A percentile compares a stretch with the other conserved stretches of the same genome.
phyloP scores from a whole-genome alignment of 2,329 filamentous ascomycete genomes.

The Magnaporthiopsis poae region DNA sequence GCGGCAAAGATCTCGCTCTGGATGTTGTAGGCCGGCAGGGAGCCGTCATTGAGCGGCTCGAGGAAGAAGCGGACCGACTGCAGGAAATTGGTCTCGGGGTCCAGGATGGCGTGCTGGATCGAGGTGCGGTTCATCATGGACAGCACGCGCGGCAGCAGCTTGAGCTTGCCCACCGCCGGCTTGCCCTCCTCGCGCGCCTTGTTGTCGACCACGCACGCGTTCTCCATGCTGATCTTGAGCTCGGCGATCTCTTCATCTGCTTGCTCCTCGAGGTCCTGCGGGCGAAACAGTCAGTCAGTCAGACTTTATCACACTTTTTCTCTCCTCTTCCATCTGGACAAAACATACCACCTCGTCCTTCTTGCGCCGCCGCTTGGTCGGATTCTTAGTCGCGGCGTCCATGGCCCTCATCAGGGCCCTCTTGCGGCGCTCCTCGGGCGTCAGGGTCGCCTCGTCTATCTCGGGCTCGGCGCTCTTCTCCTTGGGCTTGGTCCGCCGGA shows the following conservation, averaged over 20 bases:
- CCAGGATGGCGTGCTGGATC: slow-evolving; percentile 72
- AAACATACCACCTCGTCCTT: slow-evolving; percentile 73
- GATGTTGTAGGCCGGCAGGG: slow-evolving; percentile 90
- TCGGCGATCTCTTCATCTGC: slow-evolving; percentile 83
- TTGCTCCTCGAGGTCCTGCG: slow-evolving; percentile 75
- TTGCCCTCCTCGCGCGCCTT: slow-evolving; percentile 66
- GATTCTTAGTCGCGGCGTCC: slow-evolving; percentile 78
- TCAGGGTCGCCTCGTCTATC: slow-evolving; percentile 66
- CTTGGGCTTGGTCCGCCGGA: slow-evolving; percentile 23
- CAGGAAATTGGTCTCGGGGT: slow-evolving; percentile 89
- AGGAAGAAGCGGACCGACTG: slow-evolving; percentile 95
- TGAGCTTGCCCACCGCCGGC: slow-evolving; percentile 84
- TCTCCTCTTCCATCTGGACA: background rate
- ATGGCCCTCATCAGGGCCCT: slow-evolving; percentile 78
- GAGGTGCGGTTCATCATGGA: slow-evolving; percentile 82
- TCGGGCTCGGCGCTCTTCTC: slow-evolving; percentile 37
- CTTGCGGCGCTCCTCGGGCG: slow-evolving; percentile 74
- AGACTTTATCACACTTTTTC: no score
- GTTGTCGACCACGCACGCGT: slow-evolving; percentile 79
- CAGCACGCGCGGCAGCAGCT: slow-evolving; percentile 83
- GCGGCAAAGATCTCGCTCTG: slow-evolving; percentile 86
- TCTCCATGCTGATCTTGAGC: slow-evolving; percentile 82
- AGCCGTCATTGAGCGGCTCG: slow-evolving; percentile 87
- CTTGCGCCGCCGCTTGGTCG: slow-evolving; percentile 62
- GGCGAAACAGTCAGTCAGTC: background rate